Evolutionary conservation across 2,329 filamentous ascomycete species (phyloP).

Genomic region (Thielaviopsis euricoi): DNA sequence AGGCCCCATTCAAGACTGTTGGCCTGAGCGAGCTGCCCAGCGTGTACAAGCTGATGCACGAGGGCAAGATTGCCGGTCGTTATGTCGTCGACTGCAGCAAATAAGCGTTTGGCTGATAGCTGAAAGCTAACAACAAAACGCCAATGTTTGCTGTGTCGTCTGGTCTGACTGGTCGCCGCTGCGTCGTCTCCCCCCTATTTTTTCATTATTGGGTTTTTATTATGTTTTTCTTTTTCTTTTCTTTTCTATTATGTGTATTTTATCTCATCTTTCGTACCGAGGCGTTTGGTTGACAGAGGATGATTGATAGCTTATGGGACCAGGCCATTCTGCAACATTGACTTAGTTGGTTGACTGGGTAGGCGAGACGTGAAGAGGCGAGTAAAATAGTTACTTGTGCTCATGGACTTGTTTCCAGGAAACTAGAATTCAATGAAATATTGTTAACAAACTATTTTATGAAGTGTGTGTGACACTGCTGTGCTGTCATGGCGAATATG

Average conservation of each 20-base stretch:
- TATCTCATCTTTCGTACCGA: not conserved
- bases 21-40: slow-evolving; percentile 63
- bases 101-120: slow-evolving; percentile 23
- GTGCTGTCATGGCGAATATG: too few relatives aligned
- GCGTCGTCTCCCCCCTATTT: not conserved
- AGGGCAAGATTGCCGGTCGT: slow-evolving; percentile 57
- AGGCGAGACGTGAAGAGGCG: not conserved
- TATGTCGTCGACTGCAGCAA: slow-evolving; percentile 63
- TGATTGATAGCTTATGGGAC: not conserved
- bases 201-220: not conserved
- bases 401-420: not conserved
- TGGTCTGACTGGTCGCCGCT: not conserved
- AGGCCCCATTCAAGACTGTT: slow-evolving; percentile 70
- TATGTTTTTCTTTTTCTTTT: not conserved
- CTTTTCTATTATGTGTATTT: not conserved
- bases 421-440: too few relatives aligned
- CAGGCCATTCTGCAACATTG: not conserved
- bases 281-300: slow-evolving; percentile 1
- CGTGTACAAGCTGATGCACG: slow-evolving; percentile 62
- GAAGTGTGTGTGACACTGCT: too few relatives aligned
- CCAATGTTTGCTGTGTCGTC: not conserved
- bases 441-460: too few relatives aligned
- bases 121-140: not conserved
- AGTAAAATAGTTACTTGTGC: not conserved
- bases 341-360: not conserved